Conservation (phyloP, 768 basidiomycete species). For the Sistotremastrum niveocremeum region DNA sequence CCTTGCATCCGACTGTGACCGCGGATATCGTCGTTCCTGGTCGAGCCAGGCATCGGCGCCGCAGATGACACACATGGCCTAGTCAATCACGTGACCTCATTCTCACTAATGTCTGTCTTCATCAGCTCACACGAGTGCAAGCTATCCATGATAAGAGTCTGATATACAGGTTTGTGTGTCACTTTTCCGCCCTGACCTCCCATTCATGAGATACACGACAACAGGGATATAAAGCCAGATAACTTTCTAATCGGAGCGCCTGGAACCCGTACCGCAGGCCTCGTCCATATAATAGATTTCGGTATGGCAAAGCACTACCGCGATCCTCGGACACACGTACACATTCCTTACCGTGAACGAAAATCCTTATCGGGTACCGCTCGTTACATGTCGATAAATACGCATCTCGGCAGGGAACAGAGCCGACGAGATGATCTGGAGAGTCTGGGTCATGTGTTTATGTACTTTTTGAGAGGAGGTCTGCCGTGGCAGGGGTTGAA, state of each 20-base stretch:
- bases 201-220: conserved; percentile 33
- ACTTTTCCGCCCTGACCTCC: too few relatives aligned
- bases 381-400: conserved; percentile 99
- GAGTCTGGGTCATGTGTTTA: conserved; percentile 96
- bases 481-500: conserved; percentile 97
- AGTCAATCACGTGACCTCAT: conserved; percentile 1
- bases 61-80: neutral
- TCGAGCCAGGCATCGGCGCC: neutral
- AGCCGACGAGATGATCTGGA: conserved; percentile 94
- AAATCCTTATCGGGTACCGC: conserved; percentile 95
- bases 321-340: conserved; percentile 93
- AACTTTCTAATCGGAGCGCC: conserved; percentile 97
- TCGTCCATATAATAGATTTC: conserved; percentile 89
- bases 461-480: conserved; percentile 96
- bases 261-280: conserved; percentile 79
- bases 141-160: conserved; percentile 97
- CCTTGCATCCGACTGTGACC: conserved; percentile 1
- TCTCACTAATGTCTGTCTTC: conserved; percentile 2
- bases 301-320: conserved; percentile 99
- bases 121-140: conserved; percentile 88
- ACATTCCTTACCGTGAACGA: conserved; percentile 98
- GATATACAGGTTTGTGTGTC: conserved; percentile 41
- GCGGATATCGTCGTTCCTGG: neutral
- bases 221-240: conserved; percentile 96
- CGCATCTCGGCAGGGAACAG: conserved; percentile 90